phyloP scores from a whole-genome alignment of 2,329 filamentous ascomycete genomes.

The Exophiala sp. region DNA sequence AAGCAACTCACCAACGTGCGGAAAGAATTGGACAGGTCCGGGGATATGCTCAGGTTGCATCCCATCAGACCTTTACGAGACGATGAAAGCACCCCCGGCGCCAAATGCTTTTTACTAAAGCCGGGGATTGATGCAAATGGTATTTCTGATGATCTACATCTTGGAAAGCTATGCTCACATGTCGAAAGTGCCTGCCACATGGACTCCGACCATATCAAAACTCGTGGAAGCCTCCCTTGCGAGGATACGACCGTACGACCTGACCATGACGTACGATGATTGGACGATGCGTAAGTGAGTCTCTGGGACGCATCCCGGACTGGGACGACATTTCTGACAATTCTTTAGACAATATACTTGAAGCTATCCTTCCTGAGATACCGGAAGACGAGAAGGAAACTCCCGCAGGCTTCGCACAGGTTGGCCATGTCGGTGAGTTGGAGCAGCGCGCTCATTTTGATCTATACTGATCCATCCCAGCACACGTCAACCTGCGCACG shows the following conservation, averaged over 20 bases:
- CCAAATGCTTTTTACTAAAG: slow-evolving; percentile 38
- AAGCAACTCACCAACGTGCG: slow-evolving; percentile 69
- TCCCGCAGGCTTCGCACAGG: slow-evolving; percentile 77
- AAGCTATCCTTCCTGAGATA: slow-evolving; percentile 66
- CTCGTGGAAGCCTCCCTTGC: slow-evolving; percentile 64
- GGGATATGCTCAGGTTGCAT: slow-evolving; percentile 60
- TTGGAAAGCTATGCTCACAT: not conserved
- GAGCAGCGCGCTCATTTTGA: not conserved
- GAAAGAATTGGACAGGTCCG: slow-evolving; percentile 57
- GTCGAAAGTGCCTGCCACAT: slow-evolving; percentile 57
- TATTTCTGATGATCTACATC: not conserved
- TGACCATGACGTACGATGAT: slow-evolving; percentile 74
- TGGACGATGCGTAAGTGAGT: slow-evolving; percentile 67
- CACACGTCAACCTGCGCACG: slow-evolving; percentile 83
- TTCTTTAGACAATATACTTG: slow-evolving; percentile 69
- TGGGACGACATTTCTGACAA: not conserved
- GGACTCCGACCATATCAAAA: slow-evolving; percentile 64
- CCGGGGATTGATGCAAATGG: slow-evolving; percentile 33
- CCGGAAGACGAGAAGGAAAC: slow-evolving; percentile 67
- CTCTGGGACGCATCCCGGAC: slow-evolving; percentile 2
- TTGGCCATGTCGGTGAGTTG: slow-evolving; percentile 71
- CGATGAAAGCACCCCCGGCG: slow-evolving; percentile 37
- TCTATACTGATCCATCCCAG: slow-evolving; percentile 37
- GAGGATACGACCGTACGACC: slow-evolving; percentile 65
- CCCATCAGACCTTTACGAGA: slow-evolving; percentile 57